A percentile compares a stretch with the other conserved stretches of the same genome.
phyloP scores from a whole-genome alignment of 78 protist genomes.

The Tieghemostelium lacteum region DNA sequence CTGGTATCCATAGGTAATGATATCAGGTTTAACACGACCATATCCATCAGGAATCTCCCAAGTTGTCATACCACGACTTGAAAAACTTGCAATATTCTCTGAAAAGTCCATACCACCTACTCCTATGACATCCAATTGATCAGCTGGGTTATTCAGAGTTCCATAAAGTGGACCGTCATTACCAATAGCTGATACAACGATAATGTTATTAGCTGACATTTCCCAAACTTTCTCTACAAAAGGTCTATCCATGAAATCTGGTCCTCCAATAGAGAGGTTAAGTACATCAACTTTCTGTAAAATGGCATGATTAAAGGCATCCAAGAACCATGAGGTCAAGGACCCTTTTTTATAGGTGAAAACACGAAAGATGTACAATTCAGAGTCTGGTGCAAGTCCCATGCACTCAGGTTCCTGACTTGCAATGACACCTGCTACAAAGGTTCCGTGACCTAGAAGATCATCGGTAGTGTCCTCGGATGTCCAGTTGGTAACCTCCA shows the following conservation, averaged over 20 bases:
- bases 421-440: conserved; percentile 92
- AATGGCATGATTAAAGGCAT: conserved; percentile 97
- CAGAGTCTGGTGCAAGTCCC: conserved; percentile 96
- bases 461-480: conserved; percentile 63
- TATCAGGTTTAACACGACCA: conserved; percentile 97
- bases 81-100: conserved; percentile 54
- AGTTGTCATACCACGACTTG: conserved; percentile 94
- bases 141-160: conserved; percentile 97
- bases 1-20: conserved; percentile 86
- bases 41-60: conserved; percentile 97
- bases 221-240: conserved; percentile 97
- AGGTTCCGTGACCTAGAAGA: conserved; percentile 95
- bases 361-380: conserved; percentile 90
- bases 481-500: conserved; percentile 89
- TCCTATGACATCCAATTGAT: conserved; percentile 96
- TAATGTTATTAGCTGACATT: conserved; percentile 88
- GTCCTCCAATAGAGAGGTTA: conserved; percentile 97
- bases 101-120: conserved; percentile 91
- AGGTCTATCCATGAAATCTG: conserved; percentile 95
- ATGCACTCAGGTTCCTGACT: conserved; percentile 71
- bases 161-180: conserved; percentile 98
- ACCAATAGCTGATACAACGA: conserved; percentile 96
- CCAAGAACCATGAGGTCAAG: conserved; percentile 97
- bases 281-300: conserved; percentile 82
- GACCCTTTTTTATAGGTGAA: conserved; percentile 88